Percentiles rank a stretch among this genome's conserved stretches.
phyloP scores from a whole-genome alignment of 176 grass and related monocot species.

The Thinopyrum elongatum region DNA sequence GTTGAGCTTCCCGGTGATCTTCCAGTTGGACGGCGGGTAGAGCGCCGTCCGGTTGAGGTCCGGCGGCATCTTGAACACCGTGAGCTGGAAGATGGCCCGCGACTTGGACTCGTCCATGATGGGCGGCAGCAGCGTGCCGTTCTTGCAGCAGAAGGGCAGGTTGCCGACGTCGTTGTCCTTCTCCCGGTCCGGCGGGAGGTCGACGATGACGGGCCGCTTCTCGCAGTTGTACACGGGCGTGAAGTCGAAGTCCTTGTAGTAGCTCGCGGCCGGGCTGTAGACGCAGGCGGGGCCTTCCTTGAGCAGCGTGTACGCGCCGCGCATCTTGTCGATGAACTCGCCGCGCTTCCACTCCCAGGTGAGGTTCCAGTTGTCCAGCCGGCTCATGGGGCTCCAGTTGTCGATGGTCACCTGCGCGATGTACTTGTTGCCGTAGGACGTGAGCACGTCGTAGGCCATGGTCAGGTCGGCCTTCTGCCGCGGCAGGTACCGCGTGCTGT shows the following conservation, averaged over 20 bases:
- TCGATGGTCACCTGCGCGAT: constrained; percentile 82
- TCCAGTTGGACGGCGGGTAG: constrained; percentile 74
- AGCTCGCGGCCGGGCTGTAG: constrained; percentile 60
- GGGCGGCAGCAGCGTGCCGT: constrained; percentile 73
- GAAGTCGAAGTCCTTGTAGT: constrained; percentile 83
- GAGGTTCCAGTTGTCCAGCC: constrained; percentile 95
- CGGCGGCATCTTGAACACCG: constrained; percentile 84
- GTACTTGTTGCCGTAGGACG: constrained; percentile 73
- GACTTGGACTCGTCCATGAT: constrained; percentile 70
- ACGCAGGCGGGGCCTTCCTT: constrained; percentile 66
- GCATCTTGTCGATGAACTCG: constrained; percentile 86
- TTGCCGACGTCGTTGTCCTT: constrained; percentile 77
- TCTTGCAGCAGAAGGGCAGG: constrained; percentile 91
- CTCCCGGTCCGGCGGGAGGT: constrained; percentile 80
- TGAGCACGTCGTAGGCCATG: constrained; percentile 81
- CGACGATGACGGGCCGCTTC: constrained; percentile 81
- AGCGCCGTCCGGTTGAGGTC: constrained; percentile 88
- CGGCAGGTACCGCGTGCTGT: constrained; percentile 37
- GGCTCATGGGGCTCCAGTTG: constrained; percentile 81
- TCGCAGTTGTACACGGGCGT: constrained; percentile 73
- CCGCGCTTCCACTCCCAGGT: constrained; percentile 97
- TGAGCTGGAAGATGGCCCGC: constrained; percentile 75
- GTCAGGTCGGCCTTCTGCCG: constrained; percentile 75
- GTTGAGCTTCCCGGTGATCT: constrained; percentile 75
- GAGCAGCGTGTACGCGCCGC: constrained; percentile 71